Evolutionary conservation across 169 alveolate genomes (phyloP), one percentile per base, ranked within the genome.

Genomic region (Plasmodium falciparum): DNA sequence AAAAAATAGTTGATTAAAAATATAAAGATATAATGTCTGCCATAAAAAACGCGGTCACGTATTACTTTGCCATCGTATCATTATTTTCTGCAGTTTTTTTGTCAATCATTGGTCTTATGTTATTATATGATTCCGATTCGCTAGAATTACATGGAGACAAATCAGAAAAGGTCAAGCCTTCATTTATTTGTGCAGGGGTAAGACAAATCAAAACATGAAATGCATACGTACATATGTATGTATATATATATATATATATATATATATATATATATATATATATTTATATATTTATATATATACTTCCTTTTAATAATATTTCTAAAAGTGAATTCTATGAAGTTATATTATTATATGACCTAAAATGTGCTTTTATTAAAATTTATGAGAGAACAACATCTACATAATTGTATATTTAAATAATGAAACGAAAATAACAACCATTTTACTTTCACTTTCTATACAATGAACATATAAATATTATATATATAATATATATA

Each of bases 161-260:
- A 39, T 50, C 78, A 17, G 89, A 76, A 70, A 76, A 76, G 39
- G 89, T 65, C 29, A 63, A 65, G 29, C 89, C 89, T 13, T 76
- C 89, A 6, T 76, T 76, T 54, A 76, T 76, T 76, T 63, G 89
- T 22, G 89, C 89, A 26, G 89, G 89, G 76, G 89, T 76, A 76
- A 76, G 89, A 39, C n/a, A 75, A 17, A 6, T 20, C n/a, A 56
- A 39, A 65, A 24, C 69, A 59, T 9, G 12, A 59, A 59, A 54
- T 61, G 70, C 47, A 54, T 54, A 54, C 62, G 13, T 54, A 17
- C 62, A 54, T 54, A 54, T 4, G 11, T 54, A 20, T 59, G 6
- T 15, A 2, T 59, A 59, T 59, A 59, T 15, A 59, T 59, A 59
- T 59, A 59, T 59, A 59, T 59, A 59, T 59, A 59, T 59, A 59